Evolutionary conservation across 2,329 filamentous ascomycete genomes (phyloP).

Genomic region (Emydomyces testavorans): DNA sequence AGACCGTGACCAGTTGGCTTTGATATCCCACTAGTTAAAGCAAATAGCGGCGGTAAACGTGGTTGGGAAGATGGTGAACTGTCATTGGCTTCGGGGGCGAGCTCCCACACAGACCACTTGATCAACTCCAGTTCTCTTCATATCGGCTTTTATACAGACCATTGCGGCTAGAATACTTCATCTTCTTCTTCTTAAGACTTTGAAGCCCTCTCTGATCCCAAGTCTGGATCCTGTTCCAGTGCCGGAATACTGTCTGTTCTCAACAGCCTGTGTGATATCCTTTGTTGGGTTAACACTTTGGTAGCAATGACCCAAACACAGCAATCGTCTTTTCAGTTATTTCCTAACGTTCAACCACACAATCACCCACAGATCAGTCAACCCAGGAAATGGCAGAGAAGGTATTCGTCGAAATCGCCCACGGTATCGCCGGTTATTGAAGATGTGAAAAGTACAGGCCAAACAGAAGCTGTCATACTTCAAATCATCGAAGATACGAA

Average conservation of each 20-base stretch:
- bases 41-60: slow-evolving; percentile 4
- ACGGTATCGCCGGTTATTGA: slow-evolving; percentile 23
- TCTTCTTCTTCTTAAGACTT: background rate
- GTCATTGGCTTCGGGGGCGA: slow-evolving; percentile 3
- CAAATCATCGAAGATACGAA: slow-evolving; percentile 31
- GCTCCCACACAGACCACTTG: background rate
- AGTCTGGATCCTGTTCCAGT: background rate
- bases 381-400: slow-evolving; percentile 24
- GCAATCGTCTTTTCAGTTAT: slow-evolving; percentile 27
- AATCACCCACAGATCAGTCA: slow-evolving; percentile 19
- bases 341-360: slow-evolving; percentile 28
- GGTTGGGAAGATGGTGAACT: background rate
- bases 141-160: background rate
- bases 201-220: background rate
- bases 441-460: slow-evolving; percentile 21
- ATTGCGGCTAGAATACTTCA: background rate
- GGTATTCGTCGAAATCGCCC: slow-evolving; percentile 18
- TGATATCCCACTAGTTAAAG: background rate
- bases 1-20: background rate
- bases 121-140: background rate
- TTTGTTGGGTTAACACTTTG: background rate
- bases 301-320: slow-evolving; percentile 4
- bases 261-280: background rate
- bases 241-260: background rate
- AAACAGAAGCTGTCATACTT: slow-evolving; percentile 30